These are phyloP conservation scores for Mortierella alpina DNA, from an alignment of 192 early-diverging fungal species.

Conservation along the genomic window DNA sequence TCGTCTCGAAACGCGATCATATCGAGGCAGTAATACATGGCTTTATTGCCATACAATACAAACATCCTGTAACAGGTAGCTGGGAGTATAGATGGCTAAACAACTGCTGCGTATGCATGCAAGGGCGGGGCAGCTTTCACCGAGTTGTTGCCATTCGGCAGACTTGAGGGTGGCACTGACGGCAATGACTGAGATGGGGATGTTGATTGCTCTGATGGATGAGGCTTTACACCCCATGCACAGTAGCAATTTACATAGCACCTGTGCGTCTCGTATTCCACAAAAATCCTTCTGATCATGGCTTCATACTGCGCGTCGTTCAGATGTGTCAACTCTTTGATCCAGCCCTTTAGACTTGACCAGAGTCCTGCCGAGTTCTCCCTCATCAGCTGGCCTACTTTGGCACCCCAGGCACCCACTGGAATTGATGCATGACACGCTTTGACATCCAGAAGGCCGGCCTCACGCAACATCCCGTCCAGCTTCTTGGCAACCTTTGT, in stretches of 20 bases:
- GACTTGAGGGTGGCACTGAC: too few species aligned
- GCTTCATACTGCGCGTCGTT: slow-evolving; percentile 41
- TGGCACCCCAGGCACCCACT: slow-evolving; percentile 44
- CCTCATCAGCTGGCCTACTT: slow-evolving; percentile 47
- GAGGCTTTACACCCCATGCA: slow-evolving; percentile 48
- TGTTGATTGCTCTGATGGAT: slow-evolving; percentile 7
- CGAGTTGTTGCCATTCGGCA: too few species aligned
- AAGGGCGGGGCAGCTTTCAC: too few species aligned
- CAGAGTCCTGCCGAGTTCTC: slow-evolving; percentile 47
- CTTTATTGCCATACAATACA: neutral
- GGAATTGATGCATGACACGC: slow-evolving; percentile 36
- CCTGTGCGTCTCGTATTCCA: slow-evolving; percentile 41
- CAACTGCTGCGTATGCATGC: too few species aligned
- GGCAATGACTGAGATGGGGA: too few species aligned
- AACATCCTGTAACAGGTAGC: too few species aligned
- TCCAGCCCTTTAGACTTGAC: slow-evolving; percentile 40
- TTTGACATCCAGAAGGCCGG: slow-evolving; percentile 30
- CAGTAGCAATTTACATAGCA: slow-evolving; percentile 53
- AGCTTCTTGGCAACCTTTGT: slow-evolving; percentile 42
- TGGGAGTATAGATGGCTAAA: too few species aligned
- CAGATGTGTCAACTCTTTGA: slow-evolving; percentile 38
- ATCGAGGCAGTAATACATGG: neutral
- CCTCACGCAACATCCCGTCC: slow-evolving; percentile 21
- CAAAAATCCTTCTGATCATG: slow-evolving; percentile 40
- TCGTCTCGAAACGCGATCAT: neutral